Base-by-base conservation (phyloP, 108 stramenopile genomes). In the Epithemia pelagica region DNA sequence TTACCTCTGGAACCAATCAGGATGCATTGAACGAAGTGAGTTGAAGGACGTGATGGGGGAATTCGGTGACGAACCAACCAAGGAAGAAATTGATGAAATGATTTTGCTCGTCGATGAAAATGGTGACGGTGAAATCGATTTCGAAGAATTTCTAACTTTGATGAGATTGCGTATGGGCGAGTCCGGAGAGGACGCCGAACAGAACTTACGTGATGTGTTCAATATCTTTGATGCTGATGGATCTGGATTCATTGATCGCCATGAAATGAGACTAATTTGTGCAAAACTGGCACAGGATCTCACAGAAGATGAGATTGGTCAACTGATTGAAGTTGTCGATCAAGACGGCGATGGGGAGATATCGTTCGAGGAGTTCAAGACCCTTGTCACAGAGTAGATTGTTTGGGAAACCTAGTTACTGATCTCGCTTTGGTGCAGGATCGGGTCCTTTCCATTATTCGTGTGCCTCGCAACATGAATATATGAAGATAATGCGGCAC, bases 31-130 rank as follows among this genome's bases (percentile, higher is more conserved):
- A 46, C 84, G 84, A 31, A 89, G 92, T 66, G 95, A 96, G 70
- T 85, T 96, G 18, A 90, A 91, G 74, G 92, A 91, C 0, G 95
- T 92, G 20, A 94, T 96, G 86, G 71, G 92, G 0, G 92, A 94
- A 28, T 75, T 96, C 0, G 95, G 95, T 51, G 94, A 94, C 33
- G 78, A 93, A 76, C 87, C 89, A 30, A 88, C 83, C 65, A 93
- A 95, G 69, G 91, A 91, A 59, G 96, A 96, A 73, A 84, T 96
- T 62, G 74, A 82, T 58, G 86, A 89, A 66, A 90, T 96, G 71
- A 84, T 95, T 54, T 57, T 80, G 0, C 82, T 92, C 55, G 74
- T 94, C 25, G 93, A 96, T 73, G 88, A 86, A 64, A 90, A 91
- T 67, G 89, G 90, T 29, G 79, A 82, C 23, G 96, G 94, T 19